Evolutionary conservation across 163 green algal species (phyloP).

Genomic region (Scenedesmus sp.): DNA sequence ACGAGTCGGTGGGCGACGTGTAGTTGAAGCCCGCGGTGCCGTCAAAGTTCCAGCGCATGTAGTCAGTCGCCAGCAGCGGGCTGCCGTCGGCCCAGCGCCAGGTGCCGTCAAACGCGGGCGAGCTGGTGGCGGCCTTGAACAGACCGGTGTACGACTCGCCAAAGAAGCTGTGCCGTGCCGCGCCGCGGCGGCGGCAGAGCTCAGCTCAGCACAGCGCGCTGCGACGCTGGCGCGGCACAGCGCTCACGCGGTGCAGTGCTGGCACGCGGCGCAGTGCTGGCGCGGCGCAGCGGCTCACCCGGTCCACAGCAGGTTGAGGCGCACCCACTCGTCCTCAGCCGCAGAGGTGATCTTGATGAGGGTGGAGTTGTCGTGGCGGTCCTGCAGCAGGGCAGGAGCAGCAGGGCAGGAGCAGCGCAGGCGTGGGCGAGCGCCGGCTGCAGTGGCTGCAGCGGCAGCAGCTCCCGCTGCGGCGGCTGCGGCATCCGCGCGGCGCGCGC

Average conservation of each 20-base stretch:
- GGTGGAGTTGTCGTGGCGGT: background rate
- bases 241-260: too few species aligned
- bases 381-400: background rate
- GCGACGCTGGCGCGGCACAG: too few species aligned
- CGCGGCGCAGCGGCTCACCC: too few species aligned
- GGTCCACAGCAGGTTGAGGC: conserved; percentile 18
- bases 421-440: too few species aligned
- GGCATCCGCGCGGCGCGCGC: background rate
- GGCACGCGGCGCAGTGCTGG: too few species aligned
- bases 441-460: background rate
- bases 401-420: too few species aligned
- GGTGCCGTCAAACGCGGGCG: conserved; percentile 6
- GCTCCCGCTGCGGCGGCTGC: background rate
- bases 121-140: background rate
- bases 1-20: background rate
- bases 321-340: conserved; percentile 8
- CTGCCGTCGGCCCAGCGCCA: conserved; percentile 5
- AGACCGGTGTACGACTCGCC: conserved; percentile 21
- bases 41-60: conserved; percentile 12
- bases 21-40: background rate
- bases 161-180: too few species aligned
- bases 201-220: too few species aligned
- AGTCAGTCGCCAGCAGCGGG: background rate
- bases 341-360: background rate
- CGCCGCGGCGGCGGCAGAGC: too few species aligned